Base-by-base conservation (phyloP, 306 rosid genomes). In the Quercus alba region DNA sequence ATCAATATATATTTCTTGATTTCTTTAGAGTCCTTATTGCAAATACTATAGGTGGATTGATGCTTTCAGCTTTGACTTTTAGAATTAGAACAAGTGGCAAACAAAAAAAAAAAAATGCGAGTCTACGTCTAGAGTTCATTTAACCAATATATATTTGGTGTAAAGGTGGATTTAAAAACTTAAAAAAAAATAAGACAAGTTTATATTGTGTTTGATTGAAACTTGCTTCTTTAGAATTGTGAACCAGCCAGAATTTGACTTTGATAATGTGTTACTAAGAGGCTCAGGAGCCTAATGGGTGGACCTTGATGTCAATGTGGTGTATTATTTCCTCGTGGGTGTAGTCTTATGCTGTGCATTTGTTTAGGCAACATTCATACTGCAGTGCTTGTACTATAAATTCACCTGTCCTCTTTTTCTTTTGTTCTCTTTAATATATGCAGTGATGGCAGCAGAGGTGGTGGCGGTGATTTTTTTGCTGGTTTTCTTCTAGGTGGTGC, bases 401-500 rank as follows among this genome's bases (percentile, higher is more conserved):
- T 79, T 78, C 74, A 13, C 33, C 3, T 12, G 35, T 80, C 56
- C 52, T 73, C 26, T 64, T 75, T 77, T 56, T 33, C 69, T 70
- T 38, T 73, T 35, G 26, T 78, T 49, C n/a, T 80, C 70, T 84
- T 21, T 78, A 49, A 26, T 81, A 64, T 77, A 44, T 74, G 80
- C 91, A 93, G 94, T 74, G 94, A 88, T 74, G 85, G 74, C 77
- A 80, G 84, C 67, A 80, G 90, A 80, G 81, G 87, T 59, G 97
- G 97, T 33, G 95, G 92, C 41, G 93, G 90, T 69, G 99, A 95
- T 77, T 95, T 95, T 72, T 55, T 90, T 57, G 91, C 97, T 72
- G 97, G 99, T 46, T 95, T 95, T 85, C 78, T 95, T 74, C 74
- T 95, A 63, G 99, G 99, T 59, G 97, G 99, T 75, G 98, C 98